These are phyloP conservation scores for Bocquillonia castaneifolia DNA, from an alignment of 441 rosid species.

Conservation along the genomic window DNA sequence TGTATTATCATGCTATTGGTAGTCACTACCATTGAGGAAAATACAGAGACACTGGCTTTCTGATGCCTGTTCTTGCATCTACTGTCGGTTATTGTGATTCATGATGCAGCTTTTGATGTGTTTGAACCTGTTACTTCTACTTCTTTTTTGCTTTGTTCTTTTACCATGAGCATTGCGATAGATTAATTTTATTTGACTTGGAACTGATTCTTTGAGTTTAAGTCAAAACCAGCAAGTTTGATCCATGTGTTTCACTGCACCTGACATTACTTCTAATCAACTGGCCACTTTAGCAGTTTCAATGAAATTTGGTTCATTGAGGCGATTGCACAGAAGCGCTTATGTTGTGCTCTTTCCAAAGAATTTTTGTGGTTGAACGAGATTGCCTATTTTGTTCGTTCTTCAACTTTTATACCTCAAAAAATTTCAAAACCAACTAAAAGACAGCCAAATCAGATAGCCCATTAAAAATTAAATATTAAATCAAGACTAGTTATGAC, in stretches of 20 bases:
- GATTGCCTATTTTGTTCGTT: too few species aligned
- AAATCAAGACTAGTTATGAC: too few species aligned
- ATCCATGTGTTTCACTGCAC: not conserved
- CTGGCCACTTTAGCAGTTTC: not conserved
- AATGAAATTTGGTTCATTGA: not conserved
- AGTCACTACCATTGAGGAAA: not conserved
- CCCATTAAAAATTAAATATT: too few species aligned
- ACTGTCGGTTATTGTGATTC: not conserved
- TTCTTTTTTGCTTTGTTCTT: not conserved
- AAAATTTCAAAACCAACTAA: too few species aligned
- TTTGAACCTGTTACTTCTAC: not conserved
- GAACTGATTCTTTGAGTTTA: not conserved
- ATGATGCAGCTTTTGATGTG: not conserved
- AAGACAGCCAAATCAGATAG: too few species aligned
- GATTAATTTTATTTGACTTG: not conserved
- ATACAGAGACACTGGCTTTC: not conserved
- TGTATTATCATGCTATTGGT: not conserved
- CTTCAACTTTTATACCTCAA: too few species aligned
- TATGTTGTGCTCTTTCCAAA: too few species aligned
- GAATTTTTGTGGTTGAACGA: too few species aligned
- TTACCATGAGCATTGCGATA: not conserved
- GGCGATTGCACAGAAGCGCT: not conserved
- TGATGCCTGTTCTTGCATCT: not conserved
- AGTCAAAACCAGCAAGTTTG: not conserved
- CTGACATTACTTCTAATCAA: too few species aligned